phyloP scores from a whole-genome alignment of 768 basidiomycete genomes.

The Lentinula detonsa region DNA sequence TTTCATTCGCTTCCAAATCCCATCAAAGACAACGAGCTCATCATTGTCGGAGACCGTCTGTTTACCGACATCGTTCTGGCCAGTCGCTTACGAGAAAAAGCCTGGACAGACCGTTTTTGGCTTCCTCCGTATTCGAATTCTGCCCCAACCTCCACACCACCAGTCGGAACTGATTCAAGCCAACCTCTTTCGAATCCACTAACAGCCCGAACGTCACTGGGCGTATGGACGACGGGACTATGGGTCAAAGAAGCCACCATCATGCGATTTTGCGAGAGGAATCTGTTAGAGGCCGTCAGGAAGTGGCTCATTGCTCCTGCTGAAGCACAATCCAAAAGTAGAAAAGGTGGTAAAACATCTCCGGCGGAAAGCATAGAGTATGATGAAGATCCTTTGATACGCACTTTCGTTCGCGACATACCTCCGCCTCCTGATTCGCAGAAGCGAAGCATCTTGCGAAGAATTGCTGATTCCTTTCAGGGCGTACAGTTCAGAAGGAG shows the following conservation, averaged over 20 bases:
- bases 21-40: constrained; percentile 54
- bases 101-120: constrained; percentile 10
- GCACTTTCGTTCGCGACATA: not conserved
- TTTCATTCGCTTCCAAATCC: constrained; percentile 59
- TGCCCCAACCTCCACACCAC: not conserved
- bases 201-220: constrained; percentile 44
- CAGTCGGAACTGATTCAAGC: too few species aligned
- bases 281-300: constrained; percentile 39
- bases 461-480: not conserved
- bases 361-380: not conserved
- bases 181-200: not conserved
- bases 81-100: constrained; percentile 51
- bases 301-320: constrained; percentile 23
- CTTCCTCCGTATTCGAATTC: not conserved
- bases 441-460: not conserved
- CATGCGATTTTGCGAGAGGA: constrained; percentile 56
- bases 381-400: not conserved
- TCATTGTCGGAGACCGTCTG: constrained; percentile 88
- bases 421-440: not conserved
- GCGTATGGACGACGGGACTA: constrained; percentile 65
- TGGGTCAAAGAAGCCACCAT: constrained; percentile 61
- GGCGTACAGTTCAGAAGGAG: not conserved
- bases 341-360: too few species aligned
- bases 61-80: constrained; percentile 90
- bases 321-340: not conserved